Evolutionary conservation across 139 green algal genomes (phyloP), one percentile per base, ranked within the genome.

Genomic region (Desmodesmus armatus): DNA sequence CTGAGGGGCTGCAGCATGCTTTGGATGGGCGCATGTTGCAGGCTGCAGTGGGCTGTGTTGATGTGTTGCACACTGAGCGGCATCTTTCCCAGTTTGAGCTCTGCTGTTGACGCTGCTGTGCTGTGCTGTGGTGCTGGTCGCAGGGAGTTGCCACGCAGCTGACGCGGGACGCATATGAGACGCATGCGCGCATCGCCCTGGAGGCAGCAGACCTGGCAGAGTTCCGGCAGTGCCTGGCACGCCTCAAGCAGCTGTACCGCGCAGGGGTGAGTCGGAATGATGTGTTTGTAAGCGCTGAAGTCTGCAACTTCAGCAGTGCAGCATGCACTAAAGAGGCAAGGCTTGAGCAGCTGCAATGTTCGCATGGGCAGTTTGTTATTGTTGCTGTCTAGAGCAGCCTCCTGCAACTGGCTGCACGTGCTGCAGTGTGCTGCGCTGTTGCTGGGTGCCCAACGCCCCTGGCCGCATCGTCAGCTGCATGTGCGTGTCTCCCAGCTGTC

Each of bases 141-240:
- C 95, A 98, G 87, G 90, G 93, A 51, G 90, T 97, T 0, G 74
- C 83, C 0, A 91, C 89, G 58, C 13, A 13, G 40, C 69, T 96
- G 27, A 90, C 93, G 7, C 87, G 92, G 44, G 82, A 94, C 41
- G 91, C 93, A 31, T 96, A 96, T 58, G 94, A 97, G 88, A 93
- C 90, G 53, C 93, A 96, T 85, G 94, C 83, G 0, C 87, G 94
- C 23, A 58, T 97, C 23, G 94, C 94, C n/a, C 75, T 97, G 5
- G 88, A 97, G 84, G 76, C 87, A 21, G 78, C 80, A 13, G 95
- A 98, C 87, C 62, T 92, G 78, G 89, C 93, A 0, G 95, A 98
- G 89, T 95, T 95, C 90, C 88, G 92, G 44, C 92, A 97, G 81
- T 96, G 93, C 87, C 85, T 92, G 47, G 71, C 81, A 1, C 87